Evolutionary conservation across 148 eudicot genomes (phyloP).

Genomic region (Camellia lanceoleosa): DNA sequence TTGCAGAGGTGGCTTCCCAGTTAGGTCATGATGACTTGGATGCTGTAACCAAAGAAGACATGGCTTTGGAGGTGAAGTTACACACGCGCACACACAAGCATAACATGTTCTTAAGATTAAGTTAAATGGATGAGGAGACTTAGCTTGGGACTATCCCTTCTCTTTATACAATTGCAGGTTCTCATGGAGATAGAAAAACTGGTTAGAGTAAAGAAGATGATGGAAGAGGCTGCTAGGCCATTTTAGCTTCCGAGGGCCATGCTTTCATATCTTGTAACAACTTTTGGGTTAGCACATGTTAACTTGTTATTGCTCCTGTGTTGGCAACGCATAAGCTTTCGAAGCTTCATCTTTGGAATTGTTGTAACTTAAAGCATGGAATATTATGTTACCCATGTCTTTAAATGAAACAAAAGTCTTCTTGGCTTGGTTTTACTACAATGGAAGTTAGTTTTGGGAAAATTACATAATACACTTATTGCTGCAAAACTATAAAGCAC

Average conservation of each 20-base stretch:
- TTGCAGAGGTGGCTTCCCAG: slow-evolving; percentile 66
- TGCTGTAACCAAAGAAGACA: slow-evolving; percentile 70
- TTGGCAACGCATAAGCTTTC: neutral
- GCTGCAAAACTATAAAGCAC: neutral
- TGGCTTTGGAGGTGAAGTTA: slow-evolving; percentile 70
- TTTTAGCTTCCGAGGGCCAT: slow-evolving; percentile 33
- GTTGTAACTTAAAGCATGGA: neutral
- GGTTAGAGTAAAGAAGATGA: slow-evolving; percentile 78
- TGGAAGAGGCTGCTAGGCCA: slow-evolving; percentile 89
- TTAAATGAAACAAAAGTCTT: neutral
- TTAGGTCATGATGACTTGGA: slow-evolving; percentile 59
- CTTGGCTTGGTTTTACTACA: neutral
- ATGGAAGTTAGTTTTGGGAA: too few species aligned
- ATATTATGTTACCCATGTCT: too few species aligned
- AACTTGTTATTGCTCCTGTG: neutral
- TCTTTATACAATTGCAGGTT: slow-evolving; percentile 40
- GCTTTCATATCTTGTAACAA: neutral
- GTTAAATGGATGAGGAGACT: neutral
- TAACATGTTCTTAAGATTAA: neutral
- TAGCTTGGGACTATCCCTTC: neutral
- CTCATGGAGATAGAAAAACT: slow-evolving; percentile 66
- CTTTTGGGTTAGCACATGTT: neutral
- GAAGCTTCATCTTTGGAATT: too few species aligned
- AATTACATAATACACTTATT: too few species aligned
- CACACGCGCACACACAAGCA: neutral